Base-by-base conservation (phyloP, 1,284 basidiomycete genomes). In the Tetrapyrgos nigripes region DNA sequence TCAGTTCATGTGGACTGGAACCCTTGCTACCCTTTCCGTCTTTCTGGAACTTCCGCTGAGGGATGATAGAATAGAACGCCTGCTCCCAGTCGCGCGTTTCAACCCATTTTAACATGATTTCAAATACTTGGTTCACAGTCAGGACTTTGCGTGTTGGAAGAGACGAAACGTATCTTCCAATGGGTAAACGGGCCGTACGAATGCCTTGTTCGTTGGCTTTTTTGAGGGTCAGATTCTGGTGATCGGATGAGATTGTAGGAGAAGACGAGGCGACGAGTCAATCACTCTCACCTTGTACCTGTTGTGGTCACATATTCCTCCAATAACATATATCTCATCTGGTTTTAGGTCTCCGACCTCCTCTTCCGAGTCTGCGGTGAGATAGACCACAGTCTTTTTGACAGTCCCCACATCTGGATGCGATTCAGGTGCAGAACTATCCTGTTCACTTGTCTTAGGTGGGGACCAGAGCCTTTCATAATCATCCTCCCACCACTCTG, bases 121-220 rank as follows among this genome's bases (percentile, higher is more conserved):
- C 94, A 69, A 96, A 93, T 17, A 94, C 90, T 76, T 98, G 97
- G 70, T 99, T 99, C 55, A 99, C 96, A 0, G 97, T 99, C 62
- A 99, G 80, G 26, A 99, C 95, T 70, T 98, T 98, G 58, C 97
- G 88, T 2, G 96, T 95, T 19, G 89, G 85, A 64, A 99, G 79
- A 53, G 91, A 83, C 45, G 89, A 81, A 48, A 98, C 81, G 73
- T 93, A 96, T 60, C 88, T 88, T 14, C 93, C 92, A 55, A 99
- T 98, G 1, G 97, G 97, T 49, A 99, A 84, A 47, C 94, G 89
- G 8, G 96, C 97, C 40, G 93, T 91, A 29, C 89, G 84, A 57
- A 99, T 85, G 1, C 86, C 86, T 10, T 91, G 83, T 49, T 79
- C 78, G 44, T 84, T 81, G 2, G 97, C 95, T 76, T 97, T 97